Evolutionary conservation across 1,284 basidiomycete genomes (phyloP).

Genomic region (Xerocomus amazonicus): DNA sequence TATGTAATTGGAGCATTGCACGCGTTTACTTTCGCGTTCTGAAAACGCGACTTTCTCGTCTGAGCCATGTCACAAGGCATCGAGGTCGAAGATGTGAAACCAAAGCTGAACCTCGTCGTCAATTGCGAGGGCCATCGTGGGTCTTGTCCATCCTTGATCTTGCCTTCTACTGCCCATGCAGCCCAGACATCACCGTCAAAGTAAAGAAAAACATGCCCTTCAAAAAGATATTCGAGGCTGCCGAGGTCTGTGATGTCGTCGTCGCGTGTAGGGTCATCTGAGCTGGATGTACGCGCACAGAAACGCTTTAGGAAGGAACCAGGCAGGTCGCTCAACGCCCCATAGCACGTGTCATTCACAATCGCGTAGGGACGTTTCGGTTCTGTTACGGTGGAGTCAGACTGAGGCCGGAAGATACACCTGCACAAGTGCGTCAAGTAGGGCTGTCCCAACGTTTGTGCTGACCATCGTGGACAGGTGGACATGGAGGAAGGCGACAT

Average conservation of each 20-base stretch:
- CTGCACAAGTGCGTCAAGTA: conserved; percentile 41
- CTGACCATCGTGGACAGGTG: conserved; percentile 13
- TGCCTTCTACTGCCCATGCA: neutral
- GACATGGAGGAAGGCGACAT: conserved; percentile 30
- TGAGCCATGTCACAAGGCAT: conserved; percentile 47
- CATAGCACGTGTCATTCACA: neutral
- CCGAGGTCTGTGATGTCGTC: conserved; percentile 47
- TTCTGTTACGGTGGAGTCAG: conserved; percentile 54
- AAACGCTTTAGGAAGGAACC: conserved; percentile 57
- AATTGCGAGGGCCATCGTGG: conserved; percentile 46
- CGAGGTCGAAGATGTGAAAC: conserved; percentile 61
- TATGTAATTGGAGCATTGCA: conserved; percentile 17
- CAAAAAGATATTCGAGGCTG: conserved; percentile 61
- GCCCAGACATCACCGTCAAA: conserved; percentile 58
- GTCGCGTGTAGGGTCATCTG: neutral
- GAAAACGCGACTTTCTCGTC: conserved; percentile 1
- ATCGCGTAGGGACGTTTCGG: conserved; percentile 48
- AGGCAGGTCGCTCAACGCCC: conserved; percentile 35
- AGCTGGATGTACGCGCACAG: conserved; percentile 32
- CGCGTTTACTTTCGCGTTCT: conserved; percentile 17
- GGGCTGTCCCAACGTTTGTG: neutral
- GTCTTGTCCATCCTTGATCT: conserved; percentile 11
- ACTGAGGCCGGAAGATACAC: conserved; percentile 47
- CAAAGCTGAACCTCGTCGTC: conserved; percentile 59
- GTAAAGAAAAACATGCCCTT: conserved; percentile 62